Conservation (phyloP, 345 rosid species). For the Excoecaria agallocha region DNA sequence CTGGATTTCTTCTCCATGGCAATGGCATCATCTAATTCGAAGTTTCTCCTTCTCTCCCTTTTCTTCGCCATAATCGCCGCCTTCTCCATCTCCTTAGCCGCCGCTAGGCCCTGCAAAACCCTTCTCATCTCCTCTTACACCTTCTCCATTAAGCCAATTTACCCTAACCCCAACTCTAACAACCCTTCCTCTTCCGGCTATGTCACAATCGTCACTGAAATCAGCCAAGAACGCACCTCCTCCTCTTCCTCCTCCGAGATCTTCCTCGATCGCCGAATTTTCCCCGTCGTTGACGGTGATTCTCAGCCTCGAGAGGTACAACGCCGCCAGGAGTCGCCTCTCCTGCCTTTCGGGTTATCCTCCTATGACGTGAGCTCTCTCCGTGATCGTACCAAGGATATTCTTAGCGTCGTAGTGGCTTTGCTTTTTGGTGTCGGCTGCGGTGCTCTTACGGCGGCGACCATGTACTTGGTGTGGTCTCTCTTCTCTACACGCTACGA, state of each 20-base stretch:
- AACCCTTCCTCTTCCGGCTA: slow-evolving; percentile 39
- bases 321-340: slow-evolving; percentile 7
- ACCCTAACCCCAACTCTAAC: slow-evolving; percentile 40
- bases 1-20: not conserved
- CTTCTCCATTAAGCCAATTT: slow-evolving; percentile 52
- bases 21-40: slow-evolving; percentile 7
- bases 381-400: slow-evolving; percentile 77
- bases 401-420: slow-evolving; percentile 80
- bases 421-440: slow-evolving; percentile 90
- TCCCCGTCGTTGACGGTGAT: slow-evolving; percentile 24
- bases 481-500: slow-evolving; percentile 50
- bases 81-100: slow-evolving; percentile 20
- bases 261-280: slow-evolving; percentile 32
- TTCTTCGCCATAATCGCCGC: slow-evolving; percentile 1
- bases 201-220: slow-evolving; percentile 62
- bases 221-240: slow-evolving; percentile 36
- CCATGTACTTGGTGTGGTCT: slow-evolving; percentile 86
- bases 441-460: slow-evolving; percentile 87
- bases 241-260: not conserved
- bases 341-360: slow-evolving; percentile 25
- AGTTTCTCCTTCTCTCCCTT: slow-evolving; percentile 5
- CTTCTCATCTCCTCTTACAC: slow-evolving; percentile 65
- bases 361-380: slow-evolving; percentile 54
- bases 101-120: slow-evolving; percentile 44
- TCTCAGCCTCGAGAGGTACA: slow-evolving; percentile 10